These are phyloP conservation scores for Cryptococcus floricola DNA, from an alignment of 1,284 basidiomycete species.

Conservation along the genomic window DNA sequence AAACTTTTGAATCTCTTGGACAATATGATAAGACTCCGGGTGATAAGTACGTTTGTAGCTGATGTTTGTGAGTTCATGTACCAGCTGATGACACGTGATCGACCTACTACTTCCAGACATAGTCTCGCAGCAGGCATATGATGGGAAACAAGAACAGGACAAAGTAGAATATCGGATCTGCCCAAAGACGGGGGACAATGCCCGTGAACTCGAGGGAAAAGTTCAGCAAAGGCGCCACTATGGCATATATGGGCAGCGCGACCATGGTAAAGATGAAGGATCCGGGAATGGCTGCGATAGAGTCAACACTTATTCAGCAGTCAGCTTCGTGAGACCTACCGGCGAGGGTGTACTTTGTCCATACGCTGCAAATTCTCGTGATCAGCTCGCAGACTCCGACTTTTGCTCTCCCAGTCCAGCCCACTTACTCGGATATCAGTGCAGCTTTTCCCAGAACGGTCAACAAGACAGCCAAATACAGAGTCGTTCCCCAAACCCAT, in stretches of 20 bases:
- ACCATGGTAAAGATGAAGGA: slow-evolving; percentile 93
- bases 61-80: not conserved
- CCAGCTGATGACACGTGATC: not conserved
- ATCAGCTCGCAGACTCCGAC: not conserved
- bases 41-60: slow-evolving; percentile 87
- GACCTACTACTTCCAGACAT: slow-evolving; percentile 89
- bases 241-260: slow-evolving; percentile 85
- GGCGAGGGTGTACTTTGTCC: slow-evolving; percentile 97
- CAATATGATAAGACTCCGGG: slow-evolving; percentile 91
- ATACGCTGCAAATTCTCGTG: slow-evolving; percentile 60
- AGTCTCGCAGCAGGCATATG: slow-evolving; percentile 84
- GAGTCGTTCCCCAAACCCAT: slow-evolving; percentile 97
- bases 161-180: slow-evolving; percentile 83
- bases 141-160: slow-evolving; percentile 81
- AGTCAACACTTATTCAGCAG: slow-evolving; percentile 6
- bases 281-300: slow-evolving; percentile 75
- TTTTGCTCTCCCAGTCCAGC: no score
- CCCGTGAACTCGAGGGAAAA: slow-evolving; percentile 87
- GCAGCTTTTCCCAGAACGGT: slow-evolving; percentile 98
- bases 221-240: slow-evolving; percentile 74
- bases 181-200: slow-evolving; percentile 84
- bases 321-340: slow-evolving; percentile 50
- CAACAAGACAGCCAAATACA: slow-evolving; percentile 87
- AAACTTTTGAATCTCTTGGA: slow-evolving; percentile 94
- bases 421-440: slow-evolving; percentile 86